phyloP scores from a whole-genome alignment of 371 early-diverging fungal species.

The Mortierella sp. region DNA sequence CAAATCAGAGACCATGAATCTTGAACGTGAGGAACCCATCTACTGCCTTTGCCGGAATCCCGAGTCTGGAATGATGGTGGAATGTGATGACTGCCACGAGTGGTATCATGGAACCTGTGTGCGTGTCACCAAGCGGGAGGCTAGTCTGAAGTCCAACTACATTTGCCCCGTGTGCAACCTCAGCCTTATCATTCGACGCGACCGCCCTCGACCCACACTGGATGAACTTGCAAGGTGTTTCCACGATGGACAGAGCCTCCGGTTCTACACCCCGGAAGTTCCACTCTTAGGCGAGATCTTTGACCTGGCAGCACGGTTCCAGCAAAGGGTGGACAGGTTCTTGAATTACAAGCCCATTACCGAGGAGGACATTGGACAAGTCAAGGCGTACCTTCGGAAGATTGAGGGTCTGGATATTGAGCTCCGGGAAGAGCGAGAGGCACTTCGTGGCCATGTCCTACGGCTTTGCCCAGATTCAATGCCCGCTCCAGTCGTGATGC shows the following conservation, averaged over 20 bases:
- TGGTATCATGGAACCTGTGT: slow-evolving; percentile 88
- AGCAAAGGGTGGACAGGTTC: slow-evolving; percentile 60
- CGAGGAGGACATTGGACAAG: slow-evolving; percentile 50
- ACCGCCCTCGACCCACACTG: slow-evolving; percentile 63
- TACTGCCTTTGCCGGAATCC: slow-evolving; percentile 76
- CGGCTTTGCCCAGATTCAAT: slow-evolving; percentile 53
- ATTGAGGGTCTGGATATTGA: slow-evolving; percentile 72
- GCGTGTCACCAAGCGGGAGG: slow-evolving; percentile 70
- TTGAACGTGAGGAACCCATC: slow-evolving; percentile 41
- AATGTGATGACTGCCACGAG: slow-evolving; percentile 85
- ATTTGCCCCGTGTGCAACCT: slow-evolving; percentile 81
- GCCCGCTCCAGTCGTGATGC: slow-evolving; percentile 35
- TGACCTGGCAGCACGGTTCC: slow-evolving; percentile 52
- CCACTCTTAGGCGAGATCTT: slow-evolving; percentile 66
- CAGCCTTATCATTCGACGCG: slow-evolving; percentile 58
- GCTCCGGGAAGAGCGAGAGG: slow-evolving; percentile 62
- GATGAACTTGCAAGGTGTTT: slow-evolving; percentile 63
- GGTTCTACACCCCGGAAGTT: slow-evolving; percentile 71
- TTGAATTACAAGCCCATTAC: slow-evolving; percentile 57
- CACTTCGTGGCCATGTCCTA: slow-evolving; percentile 64
- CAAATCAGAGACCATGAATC: slow-evolving; percentile 12
- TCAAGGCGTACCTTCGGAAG: slow-evolving; percentile 66
- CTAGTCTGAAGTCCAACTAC: slow-evolving; percentile 67
- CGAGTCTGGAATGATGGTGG: slow-evolving; percentile 81
- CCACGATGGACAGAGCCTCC: slow-evolving; percentile 62